Percentiles rank a stretch among this genome's conserved stretches.
These are phyloP conservation scores for Thelephora ganbajun DNA, from an alignment of 768 basidiomycete species.

Conservation along the genomic window DNA sequence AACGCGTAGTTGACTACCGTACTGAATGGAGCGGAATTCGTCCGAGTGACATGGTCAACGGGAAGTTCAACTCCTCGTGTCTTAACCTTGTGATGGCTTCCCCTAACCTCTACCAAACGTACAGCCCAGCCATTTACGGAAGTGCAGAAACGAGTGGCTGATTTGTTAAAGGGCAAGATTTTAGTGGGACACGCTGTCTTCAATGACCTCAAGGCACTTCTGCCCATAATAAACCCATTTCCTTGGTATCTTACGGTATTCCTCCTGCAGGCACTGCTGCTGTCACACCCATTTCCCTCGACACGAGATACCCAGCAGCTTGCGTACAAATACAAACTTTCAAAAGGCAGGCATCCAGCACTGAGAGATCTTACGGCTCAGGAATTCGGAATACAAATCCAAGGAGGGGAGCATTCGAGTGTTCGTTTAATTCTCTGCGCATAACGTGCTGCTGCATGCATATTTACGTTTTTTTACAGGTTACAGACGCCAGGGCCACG, in stretches of 20 bases:
- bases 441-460: neutral
- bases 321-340: conserved; percentile 43
- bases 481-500: conserved; percentile 85
- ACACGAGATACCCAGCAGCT: conserved; percentile 61
- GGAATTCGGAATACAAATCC: conserved; percentile 70
- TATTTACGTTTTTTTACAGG: conserved; percentile 27
- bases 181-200: conserved; percentile 84
- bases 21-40: conserved; percentile 84
- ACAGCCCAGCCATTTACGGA: conserved; percentile 43
- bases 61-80: conserved; percentile 20
- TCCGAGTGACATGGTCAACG: conserved; percentile 54
- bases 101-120: conserved; percentile 31
- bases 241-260: neutral
- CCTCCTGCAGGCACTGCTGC: conserved; percentile 2
- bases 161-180: conserved; percentile 61
- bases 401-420: conserved; percentile 82
- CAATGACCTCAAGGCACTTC: conserved; percentile 73
- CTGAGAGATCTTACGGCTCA: conserved; percentile 69
- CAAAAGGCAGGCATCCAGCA: conserved; percentile 53
- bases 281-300: conserved; percentile 6
- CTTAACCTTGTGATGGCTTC: neutral
- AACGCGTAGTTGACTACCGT: conserved; percentile 84
- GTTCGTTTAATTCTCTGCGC: conserved; percentile 31
- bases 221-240: neutral
- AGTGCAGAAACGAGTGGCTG: conserved; percentile 67